Evolutionary conservation across 345 rosid genomes (phyloP), one percentile per base, ranked within the genome.

Genomic region (Hibiscus syriacus): DNA sequence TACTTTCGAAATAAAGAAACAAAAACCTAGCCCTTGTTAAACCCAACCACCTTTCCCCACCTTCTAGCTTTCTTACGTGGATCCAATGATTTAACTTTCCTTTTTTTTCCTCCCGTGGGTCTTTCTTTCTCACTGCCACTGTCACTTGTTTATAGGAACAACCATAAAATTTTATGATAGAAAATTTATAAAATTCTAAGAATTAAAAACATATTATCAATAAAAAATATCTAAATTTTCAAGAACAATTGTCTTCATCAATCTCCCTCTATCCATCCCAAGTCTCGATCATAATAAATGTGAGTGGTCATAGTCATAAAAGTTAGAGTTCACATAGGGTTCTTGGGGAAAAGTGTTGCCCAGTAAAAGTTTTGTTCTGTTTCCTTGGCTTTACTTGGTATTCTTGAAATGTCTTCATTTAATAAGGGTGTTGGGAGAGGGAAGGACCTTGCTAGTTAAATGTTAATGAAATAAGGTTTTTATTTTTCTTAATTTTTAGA

Each of bases 51-150:
- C 52, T 72, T 76, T 80, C 76, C n/a, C 55, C 36, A 32, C 36
- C 36, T 32, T 32, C 6, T 13, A 8, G 60, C 68, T 74, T 79
- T 67, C 56, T 48, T 30, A 71, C 71, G 79, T 65, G 82, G 83
- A 79, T 82, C 86, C 83, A 85, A 80, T 79, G 76, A 77, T 71
- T 73, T 55, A 38, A 38, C 41, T 13, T 38, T 38, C 41, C 39
- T 36, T 36, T n/a, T n/a, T n/a, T n/a, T 36, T 36, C 39, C 25
- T 46, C 32, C 30, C 22, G 66, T 48, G 57, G 71, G 41, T 39
- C 13, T 62, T 45, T 41, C 32, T 30, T 61, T 39, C 30, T 61
- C 66, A 22, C 12, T n/a, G n/a, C n/a, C n/a, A n/a, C n/a, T n/a
- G n/a, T n/a, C n/a, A n/a, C n/a, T n/a, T n/a, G n/a, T n/a, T n/a